phyloP scores from a whole-genome alignment of 768 basidiomycete genomes.

The Dentipellis fragilis region DNA sequence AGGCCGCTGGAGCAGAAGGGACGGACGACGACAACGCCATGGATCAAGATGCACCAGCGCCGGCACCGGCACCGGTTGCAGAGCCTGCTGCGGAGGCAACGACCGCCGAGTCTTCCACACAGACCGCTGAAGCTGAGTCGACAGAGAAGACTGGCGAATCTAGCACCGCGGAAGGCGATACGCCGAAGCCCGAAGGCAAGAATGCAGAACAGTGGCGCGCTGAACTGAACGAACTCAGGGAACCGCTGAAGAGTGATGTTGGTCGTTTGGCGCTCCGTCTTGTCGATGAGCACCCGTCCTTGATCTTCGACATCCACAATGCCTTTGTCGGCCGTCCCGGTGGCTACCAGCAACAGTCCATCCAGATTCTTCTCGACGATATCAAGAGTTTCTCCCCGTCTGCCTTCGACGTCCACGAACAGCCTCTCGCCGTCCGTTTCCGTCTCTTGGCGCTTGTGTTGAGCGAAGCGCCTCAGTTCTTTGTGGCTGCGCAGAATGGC shows the following conservation, averaged over 20 bases:
- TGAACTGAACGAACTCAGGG: slow-evolving; percentile 56
- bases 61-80: background rate
- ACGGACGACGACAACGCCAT: background rate
- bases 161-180: background rate
- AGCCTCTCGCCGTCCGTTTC: slow-evolving; percentile 70
- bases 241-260: slow-evolving; percentile 54
- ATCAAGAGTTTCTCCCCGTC: slow-evolving; percentile 57
- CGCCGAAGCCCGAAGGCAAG: slow-evolving; percentile 27
- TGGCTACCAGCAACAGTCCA: slow-evolving; percentile 51
- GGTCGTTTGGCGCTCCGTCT: slow-evolving; percentile 63
- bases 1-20: background rate
- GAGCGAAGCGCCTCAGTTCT: slow-evolving; percentile 58
- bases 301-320: slow-evolving; percentile 81
- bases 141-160: slow-evolving; percentile 6
- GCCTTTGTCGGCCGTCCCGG: slow-evolving; percentile 65
- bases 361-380: slow-evolving; percentile 68
- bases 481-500: slow-evolving; percentile 31
- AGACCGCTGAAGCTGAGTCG: slow-evolving; percentile 13
- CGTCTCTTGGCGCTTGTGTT: slow-evolving; percentile 79
- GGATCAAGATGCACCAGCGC: background rate
- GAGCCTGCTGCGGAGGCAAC: background rate
- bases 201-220: slow-evolving; percentile 53
- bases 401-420: slow-evolving; percentile 63
- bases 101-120: background rate
- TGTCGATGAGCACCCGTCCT: slow-evolving; percentile 77